Evolutionary conservation across 768 basidiomycete genomes (phyloP).

Genomic region (Naganishia randhawae): DNA sequence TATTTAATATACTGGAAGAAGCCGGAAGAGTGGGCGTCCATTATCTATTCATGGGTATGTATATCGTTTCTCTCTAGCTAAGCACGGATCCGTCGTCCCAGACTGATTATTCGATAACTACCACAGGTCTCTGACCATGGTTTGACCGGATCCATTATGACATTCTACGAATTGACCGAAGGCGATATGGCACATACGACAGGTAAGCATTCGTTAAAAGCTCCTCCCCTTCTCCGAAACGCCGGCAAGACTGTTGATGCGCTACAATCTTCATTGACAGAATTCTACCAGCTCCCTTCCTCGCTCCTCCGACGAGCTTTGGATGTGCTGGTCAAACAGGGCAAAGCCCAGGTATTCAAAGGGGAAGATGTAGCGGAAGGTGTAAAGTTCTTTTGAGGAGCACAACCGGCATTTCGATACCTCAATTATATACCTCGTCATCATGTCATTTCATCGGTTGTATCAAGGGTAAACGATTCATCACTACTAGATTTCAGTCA

Average conservation of each 20-base stretch:
- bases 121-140: conserved; percentile 51
- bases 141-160: conserved; percentile 51
- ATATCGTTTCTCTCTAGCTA: background rate
- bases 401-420: too few relatives aligned
- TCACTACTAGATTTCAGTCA: too few relatives aligned
- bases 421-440: too few relatives aligned
- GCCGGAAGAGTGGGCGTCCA: conserved; percentile 52
- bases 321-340: conserved; percentile 50
- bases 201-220: conserved; percentile 30
- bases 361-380: conserved; percentile 51
- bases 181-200: conserved; percentile 49
- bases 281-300: conserved; percentile 51
- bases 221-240: background rate
- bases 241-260: background rate
- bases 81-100: background rate
- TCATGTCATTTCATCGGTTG: too few relatives aligned
- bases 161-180: conserved; percentile 53
- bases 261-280: conserved; percentile 31
- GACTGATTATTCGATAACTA: background rate
- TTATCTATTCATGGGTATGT: conserved; percentile 53
- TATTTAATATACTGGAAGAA: conserved; percentile 52
- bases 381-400: conserved; percentile 53
- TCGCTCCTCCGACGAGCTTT: conserved; percentile 49
- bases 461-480: too few relatives aligned
- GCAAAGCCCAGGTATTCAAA: conserved; percentile 53